A percentile compares a stretch with the other conserved stretches of the same genome.
These are phyloP conservation scores for Tranzscheliella williamsii DNA, from an alignment of 1,284 basidiomycete species.

Conservation along the genomic window DNA sequence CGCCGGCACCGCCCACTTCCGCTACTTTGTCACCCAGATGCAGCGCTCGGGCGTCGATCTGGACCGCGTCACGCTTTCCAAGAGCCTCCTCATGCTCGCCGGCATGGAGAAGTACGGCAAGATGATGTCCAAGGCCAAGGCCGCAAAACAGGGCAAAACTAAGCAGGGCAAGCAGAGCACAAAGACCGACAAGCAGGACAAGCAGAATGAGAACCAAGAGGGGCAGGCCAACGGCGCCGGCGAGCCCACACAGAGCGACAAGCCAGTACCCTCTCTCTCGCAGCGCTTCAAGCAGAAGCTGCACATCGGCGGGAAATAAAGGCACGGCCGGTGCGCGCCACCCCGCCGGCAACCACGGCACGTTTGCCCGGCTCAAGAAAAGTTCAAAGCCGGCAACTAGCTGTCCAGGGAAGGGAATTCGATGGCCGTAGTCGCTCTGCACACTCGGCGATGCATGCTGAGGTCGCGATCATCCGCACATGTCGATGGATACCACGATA, in stretches of 20 bases:
- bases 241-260: neutral
- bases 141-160: conserved; percentile 9
- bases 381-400: neutral
- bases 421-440: neutral
- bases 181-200: neutral
- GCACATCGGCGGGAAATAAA: neutral
- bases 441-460: neutral
- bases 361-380: neutral
- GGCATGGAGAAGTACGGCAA: conserved; percentile 52
- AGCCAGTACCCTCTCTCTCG: neutral
- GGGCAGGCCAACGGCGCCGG: neutral
- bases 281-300: conserved; percentile 1
- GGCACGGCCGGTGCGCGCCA: neutral
- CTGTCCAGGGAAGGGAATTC: neutral
- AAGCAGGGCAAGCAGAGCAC: conserved; percentile 18
- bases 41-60: conserved; percentile 46
- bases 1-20: conserved; percentile 44
- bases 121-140: conserved; percentile 35
- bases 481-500: neutral
- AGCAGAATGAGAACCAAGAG: neutral
- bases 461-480: no score
- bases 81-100: conserved; percentile 36
- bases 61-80: conserved; percentile 40
- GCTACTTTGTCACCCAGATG: conserved; percentile 47
- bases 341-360: neutral